Evolutionary conservation across 2,329 filamentous ascomycete species (phyloP), one percentile per base, ranked within the genome.

Genomic region (Tricladium varicosporioides): DNA sequence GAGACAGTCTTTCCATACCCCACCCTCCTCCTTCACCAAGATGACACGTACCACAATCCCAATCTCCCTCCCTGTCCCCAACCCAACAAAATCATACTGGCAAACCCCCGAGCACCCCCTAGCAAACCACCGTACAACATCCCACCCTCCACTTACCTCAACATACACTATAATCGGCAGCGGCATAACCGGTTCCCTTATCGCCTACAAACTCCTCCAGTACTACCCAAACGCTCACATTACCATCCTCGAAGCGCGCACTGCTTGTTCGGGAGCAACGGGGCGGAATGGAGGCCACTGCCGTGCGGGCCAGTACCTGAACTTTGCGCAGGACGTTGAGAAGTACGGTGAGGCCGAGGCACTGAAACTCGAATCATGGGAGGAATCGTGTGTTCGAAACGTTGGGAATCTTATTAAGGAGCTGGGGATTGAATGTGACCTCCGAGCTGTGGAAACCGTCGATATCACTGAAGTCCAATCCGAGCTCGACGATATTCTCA

Each of bases 331-430:
- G 8, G 63, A 64, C 53, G 31, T 59, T 3, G 53, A 58, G 8
- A 48, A 48, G 11, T 59, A 61, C 14, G 56, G 54, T 16, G 42
- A 18, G 3, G 56, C 59, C 19, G 59, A 60, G 22, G 57, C 59
- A 7, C 18, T 61, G 18, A 48, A 52, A 14, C 52, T 60, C 19
- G 46, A 57, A 44, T 42, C 59, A 11, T 60, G 57, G 31, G 54
- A 63, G 32, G 65, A 65, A 33, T 50, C 57, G 45, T 80, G 76
- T 63, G 81, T 86, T 55, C 69, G 73, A 18, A 77, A 76, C 16
- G 77, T 83, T 14, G 82, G 85, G 64, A 69, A 65, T 0, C 78
- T 86, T 54, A 80, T 80, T 0, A 67, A 68, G 9, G 70, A 76
- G n/a, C 68, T 83, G 53, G 62, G 58, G 2, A 78, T 83, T 40